Evolutionary conservation across 345 rosid genomes (phyloP).

Genomic region (Excoecaria agallocha): DNA sequence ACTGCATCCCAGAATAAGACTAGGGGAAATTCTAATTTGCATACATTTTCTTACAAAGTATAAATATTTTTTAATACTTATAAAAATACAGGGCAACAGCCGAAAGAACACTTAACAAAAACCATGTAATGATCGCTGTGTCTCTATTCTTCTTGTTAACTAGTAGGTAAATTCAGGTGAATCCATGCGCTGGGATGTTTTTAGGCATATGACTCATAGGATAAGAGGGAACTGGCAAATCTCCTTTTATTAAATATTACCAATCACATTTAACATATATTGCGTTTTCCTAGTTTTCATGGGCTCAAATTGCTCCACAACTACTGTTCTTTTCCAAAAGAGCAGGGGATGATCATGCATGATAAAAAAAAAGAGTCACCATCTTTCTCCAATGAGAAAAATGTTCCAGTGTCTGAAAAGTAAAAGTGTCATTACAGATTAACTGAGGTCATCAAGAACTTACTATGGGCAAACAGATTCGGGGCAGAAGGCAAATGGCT

Average conservation of each 20-base stretch:
- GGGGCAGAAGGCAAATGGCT: no score
- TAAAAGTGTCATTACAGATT: no score
- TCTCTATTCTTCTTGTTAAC: neutral
- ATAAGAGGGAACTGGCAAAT: neutral
- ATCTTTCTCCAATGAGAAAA: no score
- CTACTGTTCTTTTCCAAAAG: neutral
- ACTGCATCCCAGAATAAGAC: neutral
- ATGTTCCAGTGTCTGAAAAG: no score
- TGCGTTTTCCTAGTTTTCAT: neutral
- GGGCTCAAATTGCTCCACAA: neutral
- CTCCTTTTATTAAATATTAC: neutral
- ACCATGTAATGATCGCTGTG: neutral
- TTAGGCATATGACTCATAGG: neutral
- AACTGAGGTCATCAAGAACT: no score
- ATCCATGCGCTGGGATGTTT: neutral
- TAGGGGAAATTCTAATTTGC: neutral
- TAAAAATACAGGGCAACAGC: no score
- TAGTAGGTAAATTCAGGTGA: neutral
- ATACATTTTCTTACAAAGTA: neutral
- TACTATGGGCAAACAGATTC: no score
- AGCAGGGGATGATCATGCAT: neutral
- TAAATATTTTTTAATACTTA: neutral
- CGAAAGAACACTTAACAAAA: no score
- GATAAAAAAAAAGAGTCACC: no score
- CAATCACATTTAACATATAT: neutral